Conservation (phyloP, 2,329 filamentous ascomycete species). For the Colletotrichum karsti region DNA sequence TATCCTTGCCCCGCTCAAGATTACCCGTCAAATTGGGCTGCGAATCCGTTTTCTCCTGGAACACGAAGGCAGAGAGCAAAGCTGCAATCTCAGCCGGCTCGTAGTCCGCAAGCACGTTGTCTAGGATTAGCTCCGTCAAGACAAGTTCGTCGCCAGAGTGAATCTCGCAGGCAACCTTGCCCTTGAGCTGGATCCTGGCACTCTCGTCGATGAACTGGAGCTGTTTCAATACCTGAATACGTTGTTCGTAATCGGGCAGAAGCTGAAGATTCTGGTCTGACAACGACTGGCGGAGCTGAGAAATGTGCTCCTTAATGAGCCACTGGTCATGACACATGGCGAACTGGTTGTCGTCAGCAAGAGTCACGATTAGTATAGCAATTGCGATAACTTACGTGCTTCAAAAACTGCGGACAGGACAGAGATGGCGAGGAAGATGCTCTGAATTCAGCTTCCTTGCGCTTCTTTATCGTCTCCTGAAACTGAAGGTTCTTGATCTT, state of each 20-base stretch:
- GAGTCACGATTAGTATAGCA: not conserved
- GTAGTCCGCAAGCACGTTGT: slow-evolving; percentile 95
- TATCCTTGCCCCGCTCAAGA: slow-evolving; percentile 83
- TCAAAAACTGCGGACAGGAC: slow-evolving; percentile 80
- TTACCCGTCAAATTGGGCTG: slow-evolving; percentile 83
- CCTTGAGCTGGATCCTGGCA: slow-evolving; percentile 91
- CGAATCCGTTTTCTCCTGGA: slow-evolving; percentile 93
- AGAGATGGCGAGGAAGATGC: slow-evolving; percentile 73
- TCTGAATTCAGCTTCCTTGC: slow-evolving; percentile 68
- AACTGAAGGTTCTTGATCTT: slow-evolving; percentile 85
- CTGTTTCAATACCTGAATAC: slow-evolving; percentile 90
- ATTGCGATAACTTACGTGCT: slow-evolving; percentile 74
- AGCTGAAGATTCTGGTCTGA: slow-evolving; percentile 97
- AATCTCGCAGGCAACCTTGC: slow-evolving; percentile 98
- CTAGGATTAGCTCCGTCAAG: slow-evolving; percentile 92
- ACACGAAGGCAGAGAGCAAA: slow-evolving; percentile 92
- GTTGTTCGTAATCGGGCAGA: slow-evolving; percentile 95
- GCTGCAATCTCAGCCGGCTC: slow-evolving; percentile 97
- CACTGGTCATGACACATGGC: slow-evolving; percentile 97
- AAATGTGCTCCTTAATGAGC: slow-evolving; percentile 94
- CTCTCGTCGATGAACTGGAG: slow-evolving; percentile 90
- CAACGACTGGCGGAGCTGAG: slow-evolving; percentile 84
- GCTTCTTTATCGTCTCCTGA: slow-evolving; percentile 80
- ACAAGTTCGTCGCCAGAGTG: slow-evolving; percentile 97
- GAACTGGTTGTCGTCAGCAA: slow-evolving; percentile 66